These are phyloP conservation scores for Peronospora destructor DNA, from an alignment of 352 stramenopile genomes.

Conservation along the genomic window DNA sequence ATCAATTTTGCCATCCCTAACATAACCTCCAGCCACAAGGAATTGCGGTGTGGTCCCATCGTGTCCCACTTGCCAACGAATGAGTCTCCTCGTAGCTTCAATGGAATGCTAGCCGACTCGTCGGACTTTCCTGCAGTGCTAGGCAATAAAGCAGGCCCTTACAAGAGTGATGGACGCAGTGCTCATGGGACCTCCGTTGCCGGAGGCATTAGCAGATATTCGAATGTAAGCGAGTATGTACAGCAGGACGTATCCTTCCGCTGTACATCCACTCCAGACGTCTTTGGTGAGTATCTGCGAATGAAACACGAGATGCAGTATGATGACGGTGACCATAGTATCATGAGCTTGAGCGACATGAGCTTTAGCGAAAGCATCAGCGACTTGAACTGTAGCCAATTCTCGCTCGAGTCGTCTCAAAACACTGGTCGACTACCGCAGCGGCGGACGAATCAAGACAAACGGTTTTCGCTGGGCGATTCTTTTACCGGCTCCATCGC, in stretches of 20 bases:
- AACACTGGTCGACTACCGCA: constrained; percentile 22
- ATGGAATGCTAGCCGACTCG: constrained; percentile 55
- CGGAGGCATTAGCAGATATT: constrained; percentile 35
- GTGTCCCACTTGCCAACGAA: constrained; percentile 35
- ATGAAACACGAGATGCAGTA: constrained; percentile 78
- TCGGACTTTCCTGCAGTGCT: constrained; percentile 42
- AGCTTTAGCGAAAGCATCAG: constrained; percentile 45
- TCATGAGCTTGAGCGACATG: constrained; percentile 25
- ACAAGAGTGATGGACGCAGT: constrained; percentile 23
- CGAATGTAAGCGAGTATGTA: constrained; percentile 41
- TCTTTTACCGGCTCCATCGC: constrained; percentile 50
- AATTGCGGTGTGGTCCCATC: constrained; percentile 27
- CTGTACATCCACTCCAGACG: constrained; percentile 47
- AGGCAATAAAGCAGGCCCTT: constrained; percentile 23
- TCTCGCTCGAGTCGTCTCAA: constrained; percentile 45
- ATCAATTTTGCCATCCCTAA: constrained; percentile 17
- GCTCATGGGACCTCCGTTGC: constrained; percentile 12
- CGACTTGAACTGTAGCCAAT: constrained; percentile 56
- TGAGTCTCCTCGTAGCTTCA: constrained; percentile 38
- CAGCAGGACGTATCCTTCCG: constrained; percentile 46
- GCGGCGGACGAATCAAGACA: constrained; percentile 17
- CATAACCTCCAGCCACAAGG: constrained; percentile 23
- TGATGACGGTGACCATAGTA: constrained; percentile 31
- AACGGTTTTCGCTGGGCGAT: constrained; percentile 35
- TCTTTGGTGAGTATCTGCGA: constrained; percentile 67